Percentiles rank a stretch among this genome's conserved stretches.
Evolutionary conservation across 2,329 filamentous ascomycete species (phyloP).

Genomic region (Arthrocladium fulminans): DNA sequence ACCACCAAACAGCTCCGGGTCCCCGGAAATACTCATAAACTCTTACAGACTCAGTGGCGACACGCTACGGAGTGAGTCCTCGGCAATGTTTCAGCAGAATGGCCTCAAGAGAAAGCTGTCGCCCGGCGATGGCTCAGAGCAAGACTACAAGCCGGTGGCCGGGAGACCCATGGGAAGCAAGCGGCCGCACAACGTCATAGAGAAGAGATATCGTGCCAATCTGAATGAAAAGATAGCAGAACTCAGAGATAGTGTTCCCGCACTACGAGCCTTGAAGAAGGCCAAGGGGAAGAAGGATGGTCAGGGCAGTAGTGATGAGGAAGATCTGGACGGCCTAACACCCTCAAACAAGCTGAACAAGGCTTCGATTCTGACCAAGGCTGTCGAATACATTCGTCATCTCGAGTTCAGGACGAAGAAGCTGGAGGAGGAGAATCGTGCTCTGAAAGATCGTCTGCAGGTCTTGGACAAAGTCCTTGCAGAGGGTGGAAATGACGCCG

Average conservation of each 20-base stretch:
- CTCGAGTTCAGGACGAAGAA: conserved; percentile 83
- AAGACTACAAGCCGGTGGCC: conserved; percentile 54
- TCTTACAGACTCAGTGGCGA: conserved; percentile 22
- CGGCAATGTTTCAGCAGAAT: conserved; percentile 12
- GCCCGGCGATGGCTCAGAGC: conserved; percentile 38
- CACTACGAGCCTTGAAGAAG: conserved; percentile 74
- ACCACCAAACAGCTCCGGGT: conserved; percentile 22
- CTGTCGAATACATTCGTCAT: conserved; percentile 91
- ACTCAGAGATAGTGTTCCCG: conserved; percentile 82
- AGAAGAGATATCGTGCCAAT: conserved; percentile 93
- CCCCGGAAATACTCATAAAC: conserved; percentile 19
- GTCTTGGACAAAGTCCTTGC: conserved; percentile 63
- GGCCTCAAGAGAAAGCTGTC: conserved; percentile 62
- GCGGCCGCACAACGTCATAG: conserved; percentile 96
- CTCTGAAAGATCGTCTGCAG: conserved; percentile 68
- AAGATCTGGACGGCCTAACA: conserved; percentile 71
- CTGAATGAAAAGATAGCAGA: conserved; percentile 95
- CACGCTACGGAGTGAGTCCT: conserved; percentile 15
- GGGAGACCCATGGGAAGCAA: conserved; percentile 59
- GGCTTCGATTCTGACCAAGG: conserved; percentile 90
- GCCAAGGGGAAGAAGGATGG: conserved; percentile 41
- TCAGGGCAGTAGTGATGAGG: conserved; percentile 65
- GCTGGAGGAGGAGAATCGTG: conserved; percentile 69
- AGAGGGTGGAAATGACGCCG: conserved; percentile 27
- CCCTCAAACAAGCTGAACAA: conserved; percentile 95